Conservation (phyloP, 1,139 yeast species). For the Yamadazyma spencermartinsiae region DNA sequence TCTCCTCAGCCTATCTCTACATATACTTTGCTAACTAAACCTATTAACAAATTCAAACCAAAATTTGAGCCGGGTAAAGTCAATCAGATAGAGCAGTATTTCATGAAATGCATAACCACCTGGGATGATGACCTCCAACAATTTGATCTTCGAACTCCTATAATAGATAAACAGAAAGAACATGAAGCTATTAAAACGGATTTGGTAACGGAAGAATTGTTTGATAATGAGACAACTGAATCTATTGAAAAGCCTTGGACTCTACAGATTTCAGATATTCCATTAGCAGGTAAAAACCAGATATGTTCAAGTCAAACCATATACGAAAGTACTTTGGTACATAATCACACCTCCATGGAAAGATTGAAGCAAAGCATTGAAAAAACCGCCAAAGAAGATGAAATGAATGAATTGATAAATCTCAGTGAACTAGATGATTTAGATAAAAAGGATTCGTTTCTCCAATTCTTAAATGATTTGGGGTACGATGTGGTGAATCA, state of each 20-base stretch:
- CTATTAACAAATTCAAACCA: constrained; percentile 45
- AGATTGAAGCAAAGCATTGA: constrained; percentile 4
- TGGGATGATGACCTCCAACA: constrained; percentile 33
- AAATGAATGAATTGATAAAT: constrained; percentile 1
- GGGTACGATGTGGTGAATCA: constrained; percentile 72
- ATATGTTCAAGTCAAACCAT: constrained; percentile 64
- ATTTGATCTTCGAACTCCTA: constrained; percentile 31
- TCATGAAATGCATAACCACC: constrained; percentile 45
- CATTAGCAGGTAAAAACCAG: constrained; percentile 81
- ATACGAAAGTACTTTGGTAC: constrained; percentile 62
- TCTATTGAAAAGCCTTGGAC: constrained; percentile 48
- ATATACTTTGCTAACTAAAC: constrained; percentile 45
- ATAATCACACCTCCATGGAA: constrained; percentile 32
- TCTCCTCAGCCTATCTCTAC: constrained; percentile 44
- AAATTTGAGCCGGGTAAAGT: constrained; percentile 52
- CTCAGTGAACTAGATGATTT: constrained; percentile 2
- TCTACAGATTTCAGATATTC: constrained; percentile 73
- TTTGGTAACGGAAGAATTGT: constrained; percentile 30
- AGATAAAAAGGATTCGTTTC: constrained; percentile 35
- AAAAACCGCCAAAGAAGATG: constrained; percentile 8
- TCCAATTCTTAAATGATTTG: constrained; percentile 57
- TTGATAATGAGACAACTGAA: constrained; percentile 32
- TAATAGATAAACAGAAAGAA: constrained; percentile 17
- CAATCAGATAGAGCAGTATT: constrained; percentile 50
- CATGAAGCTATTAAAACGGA: not conserved